These are phyloP conservation scores for Colletotrichum lentis DNA, from an alignment of 2,329 filamentous ascomycete species.

Conservation along the genomic window DNA sequence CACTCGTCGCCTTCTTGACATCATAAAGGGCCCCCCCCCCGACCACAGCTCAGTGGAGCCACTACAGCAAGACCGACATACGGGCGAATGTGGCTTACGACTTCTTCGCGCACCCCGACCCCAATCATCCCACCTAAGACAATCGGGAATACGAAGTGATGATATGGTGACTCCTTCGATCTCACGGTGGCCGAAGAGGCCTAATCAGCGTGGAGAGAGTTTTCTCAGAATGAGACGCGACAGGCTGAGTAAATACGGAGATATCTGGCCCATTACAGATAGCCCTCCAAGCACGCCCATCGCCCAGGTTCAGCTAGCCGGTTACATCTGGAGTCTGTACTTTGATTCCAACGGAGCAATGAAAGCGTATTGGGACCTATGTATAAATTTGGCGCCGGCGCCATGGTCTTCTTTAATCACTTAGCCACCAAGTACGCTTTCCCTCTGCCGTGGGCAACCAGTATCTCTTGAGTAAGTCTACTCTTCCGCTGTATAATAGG, in stretches of 20 bases:
- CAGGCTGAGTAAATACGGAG: slow-evolving; percentile 64
- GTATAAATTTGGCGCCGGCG: slow-evolving; percentile 59
- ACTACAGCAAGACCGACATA: slow-evolving; percentile 47
- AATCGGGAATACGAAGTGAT: slow-evolving; percentile 67
- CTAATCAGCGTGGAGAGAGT: background rate
- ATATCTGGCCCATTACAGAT: slow-evolving; percentile 56
- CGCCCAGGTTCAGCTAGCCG: slow-evolving; percentile 59
- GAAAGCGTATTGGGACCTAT: slow-evolving; percentile 66
- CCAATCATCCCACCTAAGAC: slow-evolving; percentile 49
- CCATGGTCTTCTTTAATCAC: slow-evolving; percentile 62
- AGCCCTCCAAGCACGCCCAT: slow-evolving; percentile 53
- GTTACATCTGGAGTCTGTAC: slow-evolving; percentile 62
- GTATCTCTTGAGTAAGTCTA: slow-evolving; percentile 39
- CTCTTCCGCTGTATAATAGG: background rate
- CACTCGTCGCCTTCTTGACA: slow-evolving; percentile 43
- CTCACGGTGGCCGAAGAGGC: background rate
- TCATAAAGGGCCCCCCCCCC: slow-evolving; percentile 48
- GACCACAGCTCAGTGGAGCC: slow-evolving; percentile 50
- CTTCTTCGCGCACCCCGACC: slow-evolving; percentile 60
- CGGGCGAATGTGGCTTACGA: slow-evolving; percentile 68
- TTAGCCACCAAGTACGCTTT: slow-evolving; percentile 54
- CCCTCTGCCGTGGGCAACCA: slow-evolving; percentile 41
- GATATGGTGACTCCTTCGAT: slow-evolving; percentile 55
- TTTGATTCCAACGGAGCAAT: slow-evolving; percentile 61
- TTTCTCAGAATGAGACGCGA: background rate